These are phyloP conservation scores for Gardenia jasminoides DNA, from an alignment of 257 asterid genomes.

Conservation along the genomic window DNA sequence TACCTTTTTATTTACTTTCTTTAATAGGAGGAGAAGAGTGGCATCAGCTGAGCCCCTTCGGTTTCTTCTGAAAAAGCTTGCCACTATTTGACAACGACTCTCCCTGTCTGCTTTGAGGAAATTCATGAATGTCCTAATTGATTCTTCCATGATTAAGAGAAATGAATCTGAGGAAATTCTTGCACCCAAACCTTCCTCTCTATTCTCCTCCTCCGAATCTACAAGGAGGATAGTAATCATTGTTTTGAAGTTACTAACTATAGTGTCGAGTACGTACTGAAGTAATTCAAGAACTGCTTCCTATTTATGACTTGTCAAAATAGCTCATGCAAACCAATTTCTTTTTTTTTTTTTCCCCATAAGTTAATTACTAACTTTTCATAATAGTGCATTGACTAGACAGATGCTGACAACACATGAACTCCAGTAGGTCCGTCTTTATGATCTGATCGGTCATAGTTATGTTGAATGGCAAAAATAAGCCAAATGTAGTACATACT, in stretches of 20 bases:
- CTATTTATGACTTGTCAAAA: too few species aligned
- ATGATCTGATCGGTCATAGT: background rate
- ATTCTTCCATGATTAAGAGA: slow-evolving; percentile 65
- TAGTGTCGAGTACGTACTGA: too few species aligned
- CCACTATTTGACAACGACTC: slow-evolving; percentile 51
- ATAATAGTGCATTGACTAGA: background rate
- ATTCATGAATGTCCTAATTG: slow-evolving; percentile 76
- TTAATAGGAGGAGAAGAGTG: slow-evolving; percentile 57
- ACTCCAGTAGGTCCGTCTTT: background rate
- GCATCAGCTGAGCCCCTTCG: slow-evolving; percentile 58
- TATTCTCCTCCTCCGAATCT: slow-evolving; percentile 61
- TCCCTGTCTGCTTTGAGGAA: slow-evolving; percentile 81
- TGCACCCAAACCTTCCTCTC: slow-evolving; percentile 46
- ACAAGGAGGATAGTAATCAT: background rate
- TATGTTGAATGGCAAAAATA: background rate
- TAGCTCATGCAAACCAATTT: too few species aligned
- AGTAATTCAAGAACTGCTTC: background rate
- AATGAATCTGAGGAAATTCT: slow-evolving; percentile 82
- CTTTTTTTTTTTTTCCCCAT: too few species aligned
- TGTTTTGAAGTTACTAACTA: background rate
- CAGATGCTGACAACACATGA: background rate
- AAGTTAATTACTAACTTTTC: too few species aligned
- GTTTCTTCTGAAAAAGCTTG: slow-evolving; percentile 58
- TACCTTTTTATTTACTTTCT: slow-evolving; percentile 75
- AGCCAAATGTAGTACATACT: background rate